Evolutionary conservation across 371 early-diverging fungal species (phyloP), one percentile per base, ranked within the genome.

Genomic region (Basidiobolus meristosporus): DNA sequence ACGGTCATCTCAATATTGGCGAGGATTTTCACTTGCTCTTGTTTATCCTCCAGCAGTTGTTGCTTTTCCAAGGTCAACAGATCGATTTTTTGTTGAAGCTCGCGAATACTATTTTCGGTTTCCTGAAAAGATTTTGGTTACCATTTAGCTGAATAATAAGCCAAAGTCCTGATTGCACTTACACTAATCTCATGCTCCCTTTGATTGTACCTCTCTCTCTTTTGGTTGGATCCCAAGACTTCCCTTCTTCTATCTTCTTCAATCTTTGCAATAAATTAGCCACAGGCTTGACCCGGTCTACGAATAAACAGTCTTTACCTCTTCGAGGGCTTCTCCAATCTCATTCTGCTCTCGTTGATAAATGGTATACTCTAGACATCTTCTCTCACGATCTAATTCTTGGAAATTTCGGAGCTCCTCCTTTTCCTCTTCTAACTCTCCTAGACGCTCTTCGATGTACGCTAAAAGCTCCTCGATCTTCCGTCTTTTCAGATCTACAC

Each of bases 351-450:
- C 93, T 2, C 83, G 70, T 38, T 71, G 71, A 56, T 82, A 87
- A 21, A 96, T 81, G 7, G 89, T 77, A 55, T 95, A 93, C 48
- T 95, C 93, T 7, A 95, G 60, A 28, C 80, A 74, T 17, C 91
- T 62, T 21, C 90, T 70, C 40, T 90, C 82, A 28, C 73, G 65
- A 47, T 98, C 96, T 40, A 77, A 54, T 2, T 78, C 69, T 41
- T 90, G 85, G 52, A 70, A 95, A 47, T 85, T 61, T 38, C 75
- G 70, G 32, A 98, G 53, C 51, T 96, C 92, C 19, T 80, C 76
- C 46, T 93, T 93, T 54, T 97, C 98, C 17, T 79, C 70, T 47
- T 98, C 90, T 15, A 97, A 69, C 52, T 91, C 91, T 11, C 53
- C 56, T 36, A 95, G 56, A 31, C 95, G 70, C 42, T 90, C 88